Base-by-base conservation (phyloP, 192 early-diverging fungal species). In the Coemansia javaensis region DNA sequence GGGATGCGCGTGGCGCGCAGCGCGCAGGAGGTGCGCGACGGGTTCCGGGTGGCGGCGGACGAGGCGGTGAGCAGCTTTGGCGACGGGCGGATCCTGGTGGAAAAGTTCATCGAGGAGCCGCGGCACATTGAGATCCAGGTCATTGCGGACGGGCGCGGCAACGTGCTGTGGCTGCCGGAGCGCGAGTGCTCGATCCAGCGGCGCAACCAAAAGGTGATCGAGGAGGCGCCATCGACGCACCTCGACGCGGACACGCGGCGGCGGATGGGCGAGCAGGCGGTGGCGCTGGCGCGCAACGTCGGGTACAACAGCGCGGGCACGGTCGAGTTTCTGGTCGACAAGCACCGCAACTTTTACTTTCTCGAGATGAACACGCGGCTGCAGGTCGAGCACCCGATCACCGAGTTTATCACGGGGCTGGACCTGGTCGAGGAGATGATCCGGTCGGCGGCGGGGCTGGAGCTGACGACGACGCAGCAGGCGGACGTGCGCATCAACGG, bases 361-460 rank as follows among this genome's bases (percentile, higher is more conserved):
- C 92, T 98, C 91, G 92, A 95, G 75, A 94, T 94, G 92, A 95
- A 95, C 75, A 93, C 92, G 1, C 81, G 92, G 36, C 79, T 96
- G 32, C 90, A 78, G 39, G 93, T 97, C 27, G 95, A 98, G 74
- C 95, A 98, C 63, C 93, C 95, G 10, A 84, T 96, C 13, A 94
- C 95, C 4, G 95, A 98, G 67, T 92, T 93, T 90, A 80, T 98
- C 31, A 94, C 95, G 0, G 73, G 79, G 42, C 91, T 90, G 8
- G 93, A 98, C 53, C 77, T 98, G 46, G 93, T 95, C 24, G 91
- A 97, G 66, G 86, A 88, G 50, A 97, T 97, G 94, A 90, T 97
- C 53, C 85, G 88, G 42, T 83, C 90, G 40, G 94, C 94, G 14
- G 90, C 90, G 0, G 80, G 80, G 11, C 82, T 91, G 49, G 72